phyloP scores from a whole-genome alignment of 805 yeast species.

The Myxozyma mucilagina region DNA sequence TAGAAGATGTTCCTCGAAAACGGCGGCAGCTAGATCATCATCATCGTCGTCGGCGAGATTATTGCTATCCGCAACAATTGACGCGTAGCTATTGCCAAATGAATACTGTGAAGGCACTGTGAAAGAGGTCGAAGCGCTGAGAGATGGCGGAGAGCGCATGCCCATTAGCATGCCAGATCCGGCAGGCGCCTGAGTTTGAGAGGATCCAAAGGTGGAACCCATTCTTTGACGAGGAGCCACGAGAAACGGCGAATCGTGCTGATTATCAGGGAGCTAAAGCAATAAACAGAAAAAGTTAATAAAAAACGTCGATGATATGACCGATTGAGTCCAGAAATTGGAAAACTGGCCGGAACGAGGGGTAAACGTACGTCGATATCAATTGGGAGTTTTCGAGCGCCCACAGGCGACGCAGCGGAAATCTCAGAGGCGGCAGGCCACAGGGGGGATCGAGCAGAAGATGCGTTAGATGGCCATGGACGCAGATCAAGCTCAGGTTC shows the following conservation, averaged over 20 bases:
- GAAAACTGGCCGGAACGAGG: not conserved
- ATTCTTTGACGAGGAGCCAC: slow-evolving; percentile 13
- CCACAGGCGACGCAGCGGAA: slow-evolving; percentile 22
- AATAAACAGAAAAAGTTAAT: not conserved
- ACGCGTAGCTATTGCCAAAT: slow-evolving; percentile 16
- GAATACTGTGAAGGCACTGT: slow-evolving; percentile 12
- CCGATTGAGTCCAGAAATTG: not conserved
- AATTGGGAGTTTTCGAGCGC: slow-evolving; percentile 24
- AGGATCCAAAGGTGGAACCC: slow-evolving; percentile 23
- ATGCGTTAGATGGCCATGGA: slow-evolving; percentile 25
- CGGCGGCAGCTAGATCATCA: slow-evolving; percentile 6
- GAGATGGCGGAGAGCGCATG: slow-evolving; percentile 18
- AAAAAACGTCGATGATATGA: not conserved
- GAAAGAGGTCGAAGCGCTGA: too few relatives aligned
- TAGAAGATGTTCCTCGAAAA: slow-evolving; percentile 6
- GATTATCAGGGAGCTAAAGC: slow-evolving; percentile 20
- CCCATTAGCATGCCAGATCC: slow-evolving; percentile 14
- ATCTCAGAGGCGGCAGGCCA: slow-evolving; percentile 20
- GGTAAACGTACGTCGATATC: slow-evolving; percentile 19
- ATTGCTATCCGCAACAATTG: slow-evolving; percentile 4
- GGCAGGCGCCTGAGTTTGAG: not conserved
- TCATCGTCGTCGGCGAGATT: slow-evolving; percentile 4
- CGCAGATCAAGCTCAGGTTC: slow-evolving; percentile 28
- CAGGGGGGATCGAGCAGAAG: slow-evolving; percentile 30
- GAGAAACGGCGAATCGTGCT: slow-evolving; percentile 21